phyloP scores from a whole-genome alignment of 768 basidiomycete genomes.

The Cystobasidium ongulense region DNA sequence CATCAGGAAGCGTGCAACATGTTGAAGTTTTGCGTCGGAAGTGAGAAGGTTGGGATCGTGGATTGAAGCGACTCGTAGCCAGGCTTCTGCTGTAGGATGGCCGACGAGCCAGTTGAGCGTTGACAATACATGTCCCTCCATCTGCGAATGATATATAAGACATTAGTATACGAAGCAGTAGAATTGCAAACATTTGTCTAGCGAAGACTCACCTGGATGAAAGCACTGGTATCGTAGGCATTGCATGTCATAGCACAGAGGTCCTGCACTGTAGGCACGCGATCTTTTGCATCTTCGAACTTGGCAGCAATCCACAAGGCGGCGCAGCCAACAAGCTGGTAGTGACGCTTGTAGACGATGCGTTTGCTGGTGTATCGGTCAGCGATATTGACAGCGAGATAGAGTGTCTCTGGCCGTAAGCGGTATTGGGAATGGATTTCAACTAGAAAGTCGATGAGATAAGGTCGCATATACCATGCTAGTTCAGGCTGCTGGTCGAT shows the following conservation, averaged over 20 bases:
- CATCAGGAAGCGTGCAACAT: constrained; percentile 96
- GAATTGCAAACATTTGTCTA: not conserved
- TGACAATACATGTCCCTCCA: constrained; percentile 96
- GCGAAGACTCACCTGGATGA: constrained; percentile 54
- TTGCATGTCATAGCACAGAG: constrained; percentile 90
- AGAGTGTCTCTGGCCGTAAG: constrained; percentile 94
- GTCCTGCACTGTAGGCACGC: constrained; percentile 89
- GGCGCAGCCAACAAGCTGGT: constrained; percentile 96
- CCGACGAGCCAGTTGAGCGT: constrained; percentile 98
- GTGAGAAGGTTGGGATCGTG: constrained; percentile 49
- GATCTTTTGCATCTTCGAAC: constrained; percentile 98
- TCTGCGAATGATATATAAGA: constrained; percentile 49
- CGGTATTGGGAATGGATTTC: constrained; percentile 98
- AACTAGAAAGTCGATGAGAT: constrained; percentile 95
- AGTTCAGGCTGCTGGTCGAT: constrained; percentile 99
- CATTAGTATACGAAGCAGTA: not conserved
- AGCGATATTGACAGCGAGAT: constrained; percentile 96
- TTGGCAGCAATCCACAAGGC: constrained; percentile 99
- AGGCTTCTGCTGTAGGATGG: constrained; percentile 95
- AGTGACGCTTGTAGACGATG: constrained; percentile 97
- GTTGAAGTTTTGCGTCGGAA: constrained; percentile 84
- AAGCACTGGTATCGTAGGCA: constrained; percentile 92
- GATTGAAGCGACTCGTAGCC: constrained; percentile 61
- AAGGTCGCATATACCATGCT: constrained; percentile 97
- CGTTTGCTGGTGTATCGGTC: constrained; percentile 98